phyloP scores from a whole-genome alignment of 2,329 filamentous ascomycete species.

The Helminthosporium solani region DNA sequence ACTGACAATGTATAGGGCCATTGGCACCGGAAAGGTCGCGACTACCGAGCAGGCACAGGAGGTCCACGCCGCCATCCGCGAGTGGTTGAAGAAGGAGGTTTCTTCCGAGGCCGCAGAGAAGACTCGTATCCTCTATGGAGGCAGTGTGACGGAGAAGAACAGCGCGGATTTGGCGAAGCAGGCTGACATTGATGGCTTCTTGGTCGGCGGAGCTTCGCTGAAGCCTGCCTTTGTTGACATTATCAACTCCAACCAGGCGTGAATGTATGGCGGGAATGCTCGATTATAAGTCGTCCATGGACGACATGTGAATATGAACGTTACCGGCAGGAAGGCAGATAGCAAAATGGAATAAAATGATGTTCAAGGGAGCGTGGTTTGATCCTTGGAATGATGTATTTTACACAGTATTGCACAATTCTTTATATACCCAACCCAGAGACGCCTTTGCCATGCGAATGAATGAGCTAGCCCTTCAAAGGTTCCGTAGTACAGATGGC shows the following conservation, averaged over 20 bases:
- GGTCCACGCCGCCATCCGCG: slow-evolving; percentile 74
- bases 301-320: not conserved
- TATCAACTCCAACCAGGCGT: slow-evolving; percentile 59
- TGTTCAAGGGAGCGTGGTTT: not conserved
- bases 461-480: not conserved
- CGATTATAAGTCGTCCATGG: slow-evolving; percentile 37
- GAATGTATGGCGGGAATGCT: slow-evolving; percentile 38
- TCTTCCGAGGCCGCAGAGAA: slow-evolving; percentile 77
- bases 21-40: slow-evolving; percentile 70
- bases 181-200: slow-evolving; percentile 95
- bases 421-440: slow-evolving; percentile 21
- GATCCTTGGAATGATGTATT: slow-evolving; percentile 3
- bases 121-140: slow-evolving; percentile 94
- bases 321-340: not conserved
- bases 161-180: slow-evolving; percentile 89
- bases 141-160: slow-evolving; percentile 98
- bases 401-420: slow-evolving; percentile 23
- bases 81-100: slow-evolving; percentile 75
- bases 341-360: too few relatives aligned
- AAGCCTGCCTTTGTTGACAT: slow-evolving; percentile 88
- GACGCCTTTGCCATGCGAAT: slow-evolving; percentile 19
- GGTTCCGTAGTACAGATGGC: not conserved
- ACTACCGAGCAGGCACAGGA: slow-evolving; percentile 46
- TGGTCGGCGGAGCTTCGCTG: slow-evolving; percentile 92
- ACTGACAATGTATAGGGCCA: slow-evolving; percentile 53